Evolutionary conservation across 2,329 filamentous ascomycete species (phyloP).

Genomic region (Curvularia lunata): DNA sequence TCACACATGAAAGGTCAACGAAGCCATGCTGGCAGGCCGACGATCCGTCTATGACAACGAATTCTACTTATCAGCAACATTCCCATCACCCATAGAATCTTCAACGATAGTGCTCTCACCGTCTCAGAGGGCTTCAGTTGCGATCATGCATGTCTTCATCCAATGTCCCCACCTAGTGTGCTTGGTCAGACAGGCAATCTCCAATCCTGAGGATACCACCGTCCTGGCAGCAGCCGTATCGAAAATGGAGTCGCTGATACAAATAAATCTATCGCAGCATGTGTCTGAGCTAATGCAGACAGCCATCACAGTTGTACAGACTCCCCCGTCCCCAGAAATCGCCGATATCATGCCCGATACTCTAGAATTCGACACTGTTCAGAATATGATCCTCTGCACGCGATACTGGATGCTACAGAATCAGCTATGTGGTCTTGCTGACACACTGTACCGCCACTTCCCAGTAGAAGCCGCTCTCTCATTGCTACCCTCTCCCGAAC

Average conservation of each 20-base stretch:
- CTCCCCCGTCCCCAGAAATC: conserved; percentile 23
- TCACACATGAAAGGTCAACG: conserved; percentile 34
- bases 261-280: conserved; percentile 22
- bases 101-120: conserved; percentile 11
- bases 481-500: conserved; percentile 23
- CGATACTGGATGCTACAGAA: conserved; percentile 39
- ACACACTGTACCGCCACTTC: conserved; percentile 35
- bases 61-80: conserved; percentile 35
- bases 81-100: conserved; percentile 20
- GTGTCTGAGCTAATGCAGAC: conserved; percentile 26
- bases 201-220: conserved; percentile 26
- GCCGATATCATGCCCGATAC: conserved; percentile 30
- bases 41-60: conserved; percentile 39
- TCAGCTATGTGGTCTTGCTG: conserved; percentile 31
- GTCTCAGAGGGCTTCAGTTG: conserved; percentile 30
- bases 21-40: conserved; percentile 38
- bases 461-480: conserved; percentile 24
- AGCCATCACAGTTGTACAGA: conserved; percentile 16
- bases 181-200: conserved; percentile 28
- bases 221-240: conserved; percentile 31
- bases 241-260: conserved; percentile 32
- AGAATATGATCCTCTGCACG: conserved; percentile 32
- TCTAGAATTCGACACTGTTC: conserved; percentile 31
- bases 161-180: conserved; percentile 37
- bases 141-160: conserved; percentile 41